A percentile compares a stretch with the other conserved stretches of the same genome.
Evolutionary conservation across 2,329 filamentous ascomycete genomes (phyloP).

Genomic region (Lachnellula cervina): DNA sequence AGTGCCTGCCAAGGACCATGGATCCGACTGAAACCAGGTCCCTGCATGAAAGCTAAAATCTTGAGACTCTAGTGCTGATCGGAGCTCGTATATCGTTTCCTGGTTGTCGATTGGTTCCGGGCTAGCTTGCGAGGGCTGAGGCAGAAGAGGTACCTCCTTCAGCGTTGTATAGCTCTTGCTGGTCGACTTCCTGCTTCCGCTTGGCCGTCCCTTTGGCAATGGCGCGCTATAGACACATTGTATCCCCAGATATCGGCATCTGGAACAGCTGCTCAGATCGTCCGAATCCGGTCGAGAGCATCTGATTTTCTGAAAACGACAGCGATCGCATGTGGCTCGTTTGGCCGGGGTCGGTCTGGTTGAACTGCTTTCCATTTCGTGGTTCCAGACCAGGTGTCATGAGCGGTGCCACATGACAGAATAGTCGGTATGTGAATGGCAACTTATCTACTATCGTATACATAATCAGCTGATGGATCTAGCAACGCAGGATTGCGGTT

Average conservation of each 20-base stretch:
- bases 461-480: slow-evolving; percentile 1
- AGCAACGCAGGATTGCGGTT: slow-evolving; percentile 3
- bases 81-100: slow-evolving; percentile 6
- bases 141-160: slow-evolving; percentile 5
- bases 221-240: slow-evolving; percentile 6
- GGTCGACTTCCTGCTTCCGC: slow-evolving; percentile 5
- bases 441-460: slow-evolving; percentile 4
- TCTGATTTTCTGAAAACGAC: slow-evolving; percentile 5
- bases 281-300: slow-evolving; percentile 3
- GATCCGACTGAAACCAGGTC: slow-evolving; percentile 4
- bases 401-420: slow-evolving; percentile 4
- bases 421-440: slow-evolving; percentile 7
- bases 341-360: slow-evolving; percentile 5
- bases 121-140: slow-evolving; percentile 5
- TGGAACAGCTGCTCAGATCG: slow-evolving; percentile 4
- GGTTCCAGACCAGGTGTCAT: background rate
- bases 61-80: slow-evolving; percentile 5
- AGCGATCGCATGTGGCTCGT: slow-evolving; percentile 7
- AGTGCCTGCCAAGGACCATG: slow-evolving; percentile 4
- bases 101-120: slow-evolving; percentile 6
- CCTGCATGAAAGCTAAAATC: slow-evolving; percentile 4
- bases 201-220: slow-evolving; percentile 7
- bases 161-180: slow-evolving; percentile 1
- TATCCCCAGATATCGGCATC: slow-evolving; percentile 6
- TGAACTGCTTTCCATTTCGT: slow-evolving; percentile 7